phyloP scores from a whole-genome alignment of 1,284 basidiomycete species.

The Malassezia japonica region DNA sequence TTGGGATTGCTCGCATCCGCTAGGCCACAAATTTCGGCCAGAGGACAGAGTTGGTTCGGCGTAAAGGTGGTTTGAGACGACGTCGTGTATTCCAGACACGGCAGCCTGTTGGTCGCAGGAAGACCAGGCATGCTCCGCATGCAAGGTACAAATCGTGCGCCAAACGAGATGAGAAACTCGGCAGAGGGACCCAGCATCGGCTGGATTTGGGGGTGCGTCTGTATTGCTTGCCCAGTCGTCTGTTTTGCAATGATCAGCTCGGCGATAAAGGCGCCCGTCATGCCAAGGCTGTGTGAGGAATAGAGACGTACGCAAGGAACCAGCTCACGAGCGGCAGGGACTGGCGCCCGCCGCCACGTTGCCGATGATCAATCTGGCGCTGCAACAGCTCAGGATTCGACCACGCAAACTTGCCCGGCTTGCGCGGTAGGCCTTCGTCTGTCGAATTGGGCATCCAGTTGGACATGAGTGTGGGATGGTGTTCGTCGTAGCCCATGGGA shows the following conservation, averaged over 20 bases:
- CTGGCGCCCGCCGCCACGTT: conserved; percentile 71
- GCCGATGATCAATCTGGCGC: conserved; percentile 49
- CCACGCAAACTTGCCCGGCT: conserved; percentile 6
- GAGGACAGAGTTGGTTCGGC: conserved; percentile 56
- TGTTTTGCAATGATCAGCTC: conserved; percentile 41
- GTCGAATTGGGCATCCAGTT: conserved; percentile 13
- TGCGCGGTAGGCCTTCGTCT: background rate
- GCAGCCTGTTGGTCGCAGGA: conserved; percentile 54
- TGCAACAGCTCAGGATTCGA: conserved; percentile 26
- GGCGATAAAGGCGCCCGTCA: conserved; percentile 52
- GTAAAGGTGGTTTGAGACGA: conserved; percentile 42
- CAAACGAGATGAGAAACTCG: conserved; percentile 73
- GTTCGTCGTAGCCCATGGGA: conserved; percentile 8
- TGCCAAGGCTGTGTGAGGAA: conserved; percentile 50
- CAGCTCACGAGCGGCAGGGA: conserved; percentile 59
- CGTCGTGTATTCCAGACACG: conserved; percentile 54
- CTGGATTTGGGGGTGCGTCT: conserved; percentile 64
- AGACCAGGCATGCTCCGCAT: conserved; percentile 59
- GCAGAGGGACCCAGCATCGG: conserved; percentile 83
- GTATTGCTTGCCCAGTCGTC: conserved; percentile 44
- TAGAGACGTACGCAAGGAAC: conserved; percentile 48
- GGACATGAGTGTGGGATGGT: conserved; percentile 20
- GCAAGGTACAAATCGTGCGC: conserved; percentile 76
- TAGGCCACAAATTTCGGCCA: conserved; percentile 78
- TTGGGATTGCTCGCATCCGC: conserved; percentile 58